Percentiles rank a stretch among this genome's conserved stretches.
phyloP scores from a whole-genome alignment of 345 rosid genomes.

The Euphorbia pulcherrima region DNA sequence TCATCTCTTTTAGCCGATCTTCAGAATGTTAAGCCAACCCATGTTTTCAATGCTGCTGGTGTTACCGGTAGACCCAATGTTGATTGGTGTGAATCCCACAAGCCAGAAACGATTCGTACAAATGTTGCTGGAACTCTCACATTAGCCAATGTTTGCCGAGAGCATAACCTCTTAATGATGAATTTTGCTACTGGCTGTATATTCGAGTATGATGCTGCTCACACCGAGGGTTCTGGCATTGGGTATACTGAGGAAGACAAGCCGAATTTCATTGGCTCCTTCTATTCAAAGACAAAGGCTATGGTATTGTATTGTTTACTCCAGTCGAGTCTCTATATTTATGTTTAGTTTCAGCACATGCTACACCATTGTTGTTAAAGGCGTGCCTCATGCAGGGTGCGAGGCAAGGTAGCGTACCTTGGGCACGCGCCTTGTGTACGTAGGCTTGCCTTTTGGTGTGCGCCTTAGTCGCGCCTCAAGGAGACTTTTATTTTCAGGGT shows the following conservation, averaged over 20 bases:
- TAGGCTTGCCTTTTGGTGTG: no score
- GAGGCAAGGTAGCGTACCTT: no score
- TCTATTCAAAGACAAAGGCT: slow-evolving; percentile 81
- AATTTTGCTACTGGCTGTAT: slow-evolving; percentile 83
- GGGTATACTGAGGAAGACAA: slow-evolving; percentile 69
- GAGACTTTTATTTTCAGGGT: no score
- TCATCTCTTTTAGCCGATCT: slow-evolving; percentile 56
- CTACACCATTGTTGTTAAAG: no score
- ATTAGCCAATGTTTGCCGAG: slow-evolving; percentile 74
- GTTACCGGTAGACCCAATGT: slow-evolving; percentile 78
- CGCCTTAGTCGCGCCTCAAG: no score
- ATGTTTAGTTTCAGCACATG: not conserved
- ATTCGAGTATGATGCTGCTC: slow-evolving; percentile 61
- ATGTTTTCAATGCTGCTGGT: slow-evolving; percentile 79
- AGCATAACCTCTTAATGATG: slow-evolving; percentile 54
- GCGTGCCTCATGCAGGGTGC: no score
- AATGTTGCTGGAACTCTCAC: slow-evolving; percentile 74
- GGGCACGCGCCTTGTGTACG: no score
- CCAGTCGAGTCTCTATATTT: not conserved
- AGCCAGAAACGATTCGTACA: slow-evolving; percentile 63
- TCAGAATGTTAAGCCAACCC: slow-evolving; percentile 55
- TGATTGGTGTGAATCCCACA: slow-evolving; percentile 80
- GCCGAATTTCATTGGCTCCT: slow-evolving; percentile 69
- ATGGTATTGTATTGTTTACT: slow-evolving; percentile 50
- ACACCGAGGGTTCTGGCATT: slow-evolving; percentile 56